phyloP scores from a whole-genome alignment of 2,329 filamentous ascomycete species.

The Aspergillus sp. region DNA sequence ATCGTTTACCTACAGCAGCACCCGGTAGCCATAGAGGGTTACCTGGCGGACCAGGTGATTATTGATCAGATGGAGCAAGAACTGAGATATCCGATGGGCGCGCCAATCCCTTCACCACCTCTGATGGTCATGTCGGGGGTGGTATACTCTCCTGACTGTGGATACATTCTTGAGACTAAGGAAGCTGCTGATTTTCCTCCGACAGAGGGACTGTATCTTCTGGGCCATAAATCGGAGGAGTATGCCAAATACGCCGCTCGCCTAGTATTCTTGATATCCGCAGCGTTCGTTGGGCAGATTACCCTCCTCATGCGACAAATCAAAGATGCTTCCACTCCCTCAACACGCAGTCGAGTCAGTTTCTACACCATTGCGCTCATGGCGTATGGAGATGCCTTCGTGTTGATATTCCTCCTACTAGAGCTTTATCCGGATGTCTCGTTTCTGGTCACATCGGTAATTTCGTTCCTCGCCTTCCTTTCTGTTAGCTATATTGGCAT shows the following conservation, averaged over 20 bases:
- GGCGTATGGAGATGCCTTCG: conserved; percentile 64
- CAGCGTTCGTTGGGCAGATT: conserved; percentile 57
- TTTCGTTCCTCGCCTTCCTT: conserved; percentile 63
- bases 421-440: conserved; percentile 60
- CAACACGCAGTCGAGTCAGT: conserved; percentile 66
- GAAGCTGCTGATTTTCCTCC: conserved; percentile 60
- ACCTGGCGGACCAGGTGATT: conserved; percentile 37
- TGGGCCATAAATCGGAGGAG: conserved; percentile 62
- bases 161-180: conserved; percentile 67
- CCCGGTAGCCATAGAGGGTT: conserved; percentile 40
- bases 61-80: conserved; percentile 62
- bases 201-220: conserved; percentile 56
- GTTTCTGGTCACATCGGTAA: conserved; percentile 59
- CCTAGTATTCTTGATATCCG: conserved; percentile 58
- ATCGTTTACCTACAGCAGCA: conserved; percentile 78
- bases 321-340: conserved; percentile 67
- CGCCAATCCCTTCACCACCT: conserved; percentile 56
- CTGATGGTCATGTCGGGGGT: conserved; percentile 63
- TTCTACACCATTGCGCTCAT: conserved; percentile 67
- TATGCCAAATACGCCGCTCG: conserved; percentile 57
- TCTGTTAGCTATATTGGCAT: conserved; percentile 67
- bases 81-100: conserved; percentile 62
- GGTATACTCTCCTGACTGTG: conserved; percentile 69
- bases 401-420: conserved; percentile 59
- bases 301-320: conserved; percentile 64